Evolutionary conservation across 1,284 basidiomycete species (phyloP), one percentile per base, ranked within the genome.

Genomic region (Mycena sp.): DNA sequence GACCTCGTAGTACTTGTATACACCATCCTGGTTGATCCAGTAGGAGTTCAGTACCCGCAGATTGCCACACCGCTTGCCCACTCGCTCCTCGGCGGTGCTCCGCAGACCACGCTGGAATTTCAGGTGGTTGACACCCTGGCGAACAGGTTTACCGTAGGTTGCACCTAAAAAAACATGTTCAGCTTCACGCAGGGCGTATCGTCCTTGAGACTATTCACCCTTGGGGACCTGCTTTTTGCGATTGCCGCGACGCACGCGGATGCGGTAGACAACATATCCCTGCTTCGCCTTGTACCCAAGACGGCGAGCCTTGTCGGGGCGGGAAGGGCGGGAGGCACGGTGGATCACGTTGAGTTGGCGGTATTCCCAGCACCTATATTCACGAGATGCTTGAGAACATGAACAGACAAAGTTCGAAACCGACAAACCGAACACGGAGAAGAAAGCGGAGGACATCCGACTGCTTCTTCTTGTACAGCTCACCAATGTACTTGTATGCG

Each of bases 221-320:
- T 99, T 99, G 76, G 93, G 93, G 63, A 93, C 97, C 68, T 93
- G 96, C 88, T 96, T 98, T 87, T 99, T 99, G 84, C 98, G 91
- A 90, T 99, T 98, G 80, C 98, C 98, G 71, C 97, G 91, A 76
- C 98, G 92, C 71, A 99, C 97, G 72, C 97, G 95, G 74, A 99
- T 85, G 73, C 98, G 95, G 87, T 99, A 99, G 83, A 99, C 83
- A 67, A 99, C 93, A 80, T 95, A 99, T 75, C 98, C 98, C 83
- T 99, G 98, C 89, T 99, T 99, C 79, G 98, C 95, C 85, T 98
- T 99, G 91, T 99, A 99, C 62, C 97, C 97, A 68, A 99, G 87
- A 72, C 96, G 93, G 80, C 97, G 94, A 70, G 97, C 97, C 88
- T 99, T 99, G 87, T 99, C 97, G 61, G 96, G 98, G 78, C 98